A percentile compares a stretch with the other conserved stretches of the same genome.
Conservation (phyloP, 192 early-diverging fungal species). For the Backusella psychrophila region DNA sequence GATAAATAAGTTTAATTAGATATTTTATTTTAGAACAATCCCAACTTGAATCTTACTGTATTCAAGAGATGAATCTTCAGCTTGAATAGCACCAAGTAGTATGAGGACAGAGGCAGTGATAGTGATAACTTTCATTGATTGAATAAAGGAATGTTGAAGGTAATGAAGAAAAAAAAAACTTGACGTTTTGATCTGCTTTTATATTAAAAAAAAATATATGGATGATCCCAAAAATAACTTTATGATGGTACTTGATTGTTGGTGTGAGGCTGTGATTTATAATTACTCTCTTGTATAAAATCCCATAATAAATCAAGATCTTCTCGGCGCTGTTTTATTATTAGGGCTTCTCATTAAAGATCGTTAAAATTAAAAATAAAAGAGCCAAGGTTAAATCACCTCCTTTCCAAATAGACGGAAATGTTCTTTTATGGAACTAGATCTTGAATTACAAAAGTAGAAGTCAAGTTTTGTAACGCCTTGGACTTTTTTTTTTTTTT, state of each 20-base stretch:
- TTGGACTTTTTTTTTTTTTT: neutral
- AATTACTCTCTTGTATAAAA: neutral
- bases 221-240: conserved; percentile 2
- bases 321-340: neutral
- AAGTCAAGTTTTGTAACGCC: neutral
- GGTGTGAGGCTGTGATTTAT: neutral
- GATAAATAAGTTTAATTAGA: no score
- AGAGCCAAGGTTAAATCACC: neutral
- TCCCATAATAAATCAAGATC: neutral
- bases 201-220: neutral
- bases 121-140: neutral
- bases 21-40: no score
- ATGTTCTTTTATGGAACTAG: neutral
- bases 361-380: neutral
- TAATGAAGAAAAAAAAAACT: neutral
- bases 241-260: neutral
- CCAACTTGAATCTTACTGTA: neutral
- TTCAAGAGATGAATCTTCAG: neutral
- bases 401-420: neutral
- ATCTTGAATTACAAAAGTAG: neutral
- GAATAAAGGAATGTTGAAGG: neutral
- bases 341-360: neutral
- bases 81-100: neutral
- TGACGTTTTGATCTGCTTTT: neutral
- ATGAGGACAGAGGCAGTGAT: neutral